Conservation (phyloP, 2,329 filamentous ascomycete genomes). For the Ceratocystiopsis minuta region DNA sequence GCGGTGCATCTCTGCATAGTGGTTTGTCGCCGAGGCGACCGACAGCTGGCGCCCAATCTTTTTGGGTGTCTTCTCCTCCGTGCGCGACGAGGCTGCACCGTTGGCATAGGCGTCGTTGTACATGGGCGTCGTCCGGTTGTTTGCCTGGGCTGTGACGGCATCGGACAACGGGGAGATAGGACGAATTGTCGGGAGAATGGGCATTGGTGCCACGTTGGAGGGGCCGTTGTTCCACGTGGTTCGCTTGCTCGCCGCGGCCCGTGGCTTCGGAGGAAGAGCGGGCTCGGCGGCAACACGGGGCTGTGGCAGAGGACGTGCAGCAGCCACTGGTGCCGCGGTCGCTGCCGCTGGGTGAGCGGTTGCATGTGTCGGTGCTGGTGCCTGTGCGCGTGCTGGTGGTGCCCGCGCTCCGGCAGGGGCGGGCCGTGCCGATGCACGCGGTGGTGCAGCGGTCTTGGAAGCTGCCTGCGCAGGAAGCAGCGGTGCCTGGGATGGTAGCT, state of each 20-base stretch:
- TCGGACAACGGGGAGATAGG: slow-evolving; percentile 96
- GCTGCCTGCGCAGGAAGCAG: too few species aligned
- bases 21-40: slow-evolving; percentile 76
- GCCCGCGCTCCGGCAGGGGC: too few species aligned
- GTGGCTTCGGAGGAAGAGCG: slow-evolving; percentile 18
- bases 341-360: too few species aligned
- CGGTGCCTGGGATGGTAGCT: background rate
- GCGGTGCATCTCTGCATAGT: slow-evolving; percentile 77
- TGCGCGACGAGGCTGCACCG: slow-evolving; percentile 17
- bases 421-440: too few species aligned
- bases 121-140: slow-evolving; percentile 34
- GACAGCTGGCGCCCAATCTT: slow-evolving; percentile 93
- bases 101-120: slow-evolving; percentile 31
- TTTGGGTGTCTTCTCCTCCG: slow-evolving; percentile 54
- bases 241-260: slow-evolving; percentile 53
- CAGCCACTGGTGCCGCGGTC: too few species aligned
- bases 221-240: slow-evolving; percentile 83
- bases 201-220: slow-evolving; percentile 73
- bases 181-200: slow-evolving; percentile 82
- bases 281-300: too few species aligned
- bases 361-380: too few species aligned
- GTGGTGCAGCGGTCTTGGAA: too few species aligned
- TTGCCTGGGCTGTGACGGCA: slow-evolving; percentile 76
- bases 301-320: too few species aligned
- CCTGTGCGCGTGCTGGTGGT: too few species aligned